A percentile compares a stretch with the other conserved stretches of the same genome.
These are phyloP conservation scores for Xylariales sp. DNA, from an alignment of 2,329 filamentous ascomycete genomes.

Conservation along the genomic window DNA sequence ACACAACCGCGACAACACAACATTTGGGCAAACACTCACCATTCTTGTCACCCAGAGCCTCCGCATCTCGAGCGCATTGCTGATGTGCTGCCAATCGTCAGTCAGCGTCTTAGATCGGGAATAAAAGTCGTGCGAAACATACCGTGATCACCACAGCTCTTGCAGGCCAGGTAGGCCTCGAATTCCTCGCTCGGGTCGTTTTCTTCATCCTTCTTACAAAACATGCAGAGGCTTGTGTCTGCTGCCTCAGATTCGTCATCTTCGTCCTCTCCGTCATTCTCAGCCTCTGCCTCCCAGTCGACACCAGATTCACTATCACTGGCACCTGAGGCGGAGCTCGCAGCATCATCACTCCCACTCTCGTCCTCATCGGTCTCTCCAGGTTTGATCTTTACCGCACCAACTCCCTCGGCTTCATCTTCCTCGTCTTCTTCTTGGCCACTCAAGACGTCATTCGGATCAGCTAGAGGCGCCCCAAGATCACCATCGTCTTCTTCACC, in stretches of 20 bases:
- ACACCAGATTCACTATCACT: slow-evolving; percentile 24
- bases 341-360: slow-evolving; percentile 29
- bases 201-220: slow-evolving; percentile 79
- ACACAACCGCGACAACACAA: not conserved
- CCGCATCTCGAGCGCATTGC: slow-evolving; percentile 76
- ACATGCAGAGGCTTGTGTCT: slow-evolving; percentile 51
- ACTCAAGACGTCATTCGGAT: slow-evolving; percentile 17
- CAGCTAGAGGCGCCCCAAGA: slow-evolving; percentile 13
- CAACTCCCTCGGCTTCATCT: slow-evolving; percentile 50
- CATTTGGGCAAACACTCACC: slow-evolving; percentile 45
- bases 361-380: slow-evolving; percentile 44
- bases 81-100: slow-evolving; percentile 72
- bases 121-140: no score
- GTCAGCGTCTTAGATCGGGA: no score
- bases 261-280: slow-evolving; percentile 48
- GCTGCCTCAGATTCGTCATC: slow-evolving; percentile 53
- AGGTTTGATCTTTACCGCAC: slow-evolving; percentile 52
- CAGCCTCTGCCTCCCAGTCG: slow-evolving; percentile 25
- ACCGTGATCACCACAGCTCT: slow-evolving; percentile 78
- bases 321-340: slow-evolving; percentile 22
- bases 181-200: slow-evolving; percentile 78
- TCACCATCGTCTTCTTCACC: slow-evolving; percentile 15
- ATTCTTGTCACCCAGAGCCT: slow-evolving; percentile 56
- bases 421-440: slow-evolving; percentile 27
- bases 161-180: slow-evolving; percentile 73